Base-by-base conservation (phyloP, 2,329 filamentous ascomycete genomes). In the Byssothecium circinans region DNA sequence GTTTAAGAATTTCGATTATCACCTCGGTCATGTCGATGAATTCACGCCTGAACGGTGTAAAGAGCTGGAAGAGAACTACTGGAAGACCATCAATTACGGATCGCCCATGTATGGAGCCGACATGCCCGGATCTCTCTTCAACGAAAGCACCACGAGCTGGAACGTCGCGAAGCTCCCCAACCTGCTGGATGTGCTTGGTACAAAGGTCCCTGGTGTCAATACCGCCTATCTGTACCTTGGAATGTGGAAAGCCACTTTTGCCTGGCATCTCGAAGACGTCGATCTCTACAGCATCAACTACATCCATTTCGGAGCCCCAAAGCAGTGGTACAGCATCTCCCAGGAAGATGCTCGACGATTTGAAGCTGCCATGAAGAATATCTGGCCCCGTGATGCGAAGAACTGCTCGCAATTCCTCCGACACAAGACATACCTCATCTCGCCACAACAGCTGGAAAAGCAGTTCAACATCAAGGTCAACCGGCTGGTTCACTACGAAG, bases 211-310 rank as follows among this genome's bases (percentile, higher is more conserved):
- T 2, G 94, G 94, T 57, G 95, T 99, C 65, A 99, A 99, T 65
- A 99, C 92, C 1, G 92, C 94, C 2, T 99, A 99, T 66, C 82
- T 99, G 1, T 99, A 99, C 67, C 80, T 99, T 50, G 94, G 94
- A 35, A 99, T 99, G 94, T 99, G 94, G 94, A 97, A 97, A 72
- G 92, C 94, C 11, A 97, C 94, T 0, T 99, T 99, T 69, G 94
- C 94, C 8, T 99, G 94, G 94, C 94, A 99, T 80, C 76, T 99
- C 43, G 94, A 99, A 69, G 94, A 99, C 68, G 92, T 99, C 34
- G 94, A 99, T 75, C 82, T 99, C 4, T 99, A 99, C 83, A 97
- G 91, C 70, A 99, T 99, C 80, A 99, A 99, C 75, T 99, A 96
- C 70, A 91, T 99, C 50, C 94, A 99, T 67, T 99, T 99, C 69